phyloP scores from a whole-genome alignment of 495 filamentous ascomycete species.

The Aspergillus nidulans region DNA sequence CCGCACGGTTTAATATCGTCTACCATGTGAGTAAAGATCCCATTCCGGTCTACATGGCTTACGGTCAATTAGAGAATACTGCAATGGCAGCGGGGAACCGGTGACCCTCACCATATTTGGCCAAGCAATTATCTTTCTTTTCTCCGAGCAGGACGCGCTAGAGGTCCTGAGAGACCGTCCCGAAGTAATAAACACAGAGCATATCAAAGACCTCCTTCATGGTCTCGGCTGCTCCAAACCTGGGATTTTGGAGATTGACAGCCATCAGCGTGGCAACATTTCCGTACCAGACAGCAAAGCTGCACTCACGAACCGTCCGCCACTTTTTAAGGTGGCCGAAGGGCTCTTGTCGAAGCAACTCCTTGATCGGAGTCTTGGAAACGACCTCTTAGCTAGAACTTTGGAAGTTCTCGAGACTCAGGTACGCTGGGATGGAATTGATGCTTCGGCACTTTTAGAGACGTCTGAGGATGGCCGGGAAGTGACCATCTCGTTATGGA shows the following conservation, averaged over 20 bases:
- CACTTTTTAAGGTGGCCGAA: background rate
- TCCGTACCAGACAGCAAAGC: too few species aligned
- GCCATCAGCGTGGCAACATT: too few species aligned
- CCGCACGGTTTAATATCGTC: background rate
- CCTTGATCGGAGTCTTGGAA: background rate
- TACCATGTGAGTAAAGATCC: background rate
- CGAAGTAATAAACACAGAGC: background rate
- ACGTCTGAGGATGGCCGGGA: background rate
- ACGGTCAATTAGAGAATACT: background rate
- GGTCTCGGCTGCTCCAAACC: background rate
- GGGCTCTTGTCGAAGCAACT: slow-evolving; percentile 2
- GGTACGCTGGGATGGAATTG: background rate
- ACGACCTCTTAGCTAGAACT: background rate
- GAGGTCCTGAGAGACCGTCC: background rate
- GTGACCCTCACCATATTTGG: background rate
- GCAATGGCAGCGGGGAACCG: background rate
- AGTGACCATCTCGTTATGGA: background rate
- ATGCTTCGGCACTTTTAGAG: background rate
- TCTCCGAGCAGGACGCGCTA: background rate
- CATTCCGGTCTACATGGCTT: background rate
- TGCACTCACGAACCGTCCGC: too few species aligned
- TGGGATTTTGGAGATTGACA: slow-evolving; percentile 1
- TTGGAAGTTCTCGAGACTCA: background rate
- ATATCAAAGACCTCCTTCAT: background rate
- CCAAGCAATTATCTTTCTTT: background rate